Evolutionary conservation across 2,329 filamentous ascomycete genomes (phyloP).

Genomic region (Calonectria hawksworthii): DNA sequence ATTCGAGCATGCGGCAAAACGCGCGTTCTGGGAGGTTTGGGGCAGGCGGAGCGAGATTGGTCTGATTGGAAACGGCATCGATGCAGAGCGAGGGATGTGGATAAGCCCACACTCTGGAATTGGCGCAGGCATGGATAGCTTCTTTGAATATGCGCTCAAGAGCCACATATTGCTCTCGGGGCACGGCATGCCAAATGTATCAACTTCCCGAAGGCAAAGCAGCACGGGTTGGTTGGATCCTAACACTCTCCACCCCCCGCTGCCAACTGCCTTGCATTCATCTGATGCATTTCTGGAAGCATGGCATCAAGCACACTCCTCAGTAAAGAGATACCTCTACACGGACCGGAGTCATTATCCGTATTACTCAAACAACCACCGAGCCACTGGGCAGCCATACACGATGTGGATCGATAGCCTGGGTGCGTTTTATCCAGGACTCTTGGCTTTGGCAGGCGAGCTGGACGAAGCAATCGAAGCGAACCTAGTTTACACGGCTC

Average conservation of each 20-base stretch:
- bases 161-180: slow-evolving; percentile 92
- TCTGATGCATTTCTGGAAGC: slow-evolving; percentile 83
- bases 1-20: slow-evolving; percentile 92
- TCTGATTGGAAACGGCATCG: slow-evolving; percentile 91
- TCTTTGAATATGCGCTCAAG: slow-evolving; percentile 98
- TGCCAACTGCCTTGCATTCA: slow-evolving; percentile 76
- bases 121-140: slow-evolving; percentile 96
- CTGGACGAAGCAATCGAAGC: slow-evolving; percentile 92
- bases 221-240: slow-evolving; percentile 70
- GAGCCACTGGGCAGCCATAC: slow-evolving; percentile 87
- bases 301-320: slow-evolving; percentile 88
- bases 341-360: slow-evolving; percentile 83
- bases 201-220: slow-evolving; percentile 56
- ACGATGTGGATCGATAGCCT: slow-evolving; percentile 97
- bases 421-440: slow-evolving; percentile 93
- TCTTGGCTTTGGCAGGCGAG: slow-evolving; percentile 88
- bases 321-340: slow-evolving; percentile 93
- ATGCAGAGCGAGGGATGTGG: slow-evolving; percentile 92
- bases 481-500: slow-evolving; percentile 89
- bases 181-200: slow-evolving; percentile 68
- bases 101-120: slow-evolving; percentile 92
- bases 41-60: slow-evolving; percentile 85
- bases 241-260: slow-evolving; percentile 71
- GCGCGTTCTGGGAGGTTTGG: slow-evolving; percentile 99
- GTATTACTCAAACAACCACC: slow-evolving; percentile 92